phyloP scores from a whole-genome alignment of 768 basidiomycete species.

The Suillus spraguei region DNA sequence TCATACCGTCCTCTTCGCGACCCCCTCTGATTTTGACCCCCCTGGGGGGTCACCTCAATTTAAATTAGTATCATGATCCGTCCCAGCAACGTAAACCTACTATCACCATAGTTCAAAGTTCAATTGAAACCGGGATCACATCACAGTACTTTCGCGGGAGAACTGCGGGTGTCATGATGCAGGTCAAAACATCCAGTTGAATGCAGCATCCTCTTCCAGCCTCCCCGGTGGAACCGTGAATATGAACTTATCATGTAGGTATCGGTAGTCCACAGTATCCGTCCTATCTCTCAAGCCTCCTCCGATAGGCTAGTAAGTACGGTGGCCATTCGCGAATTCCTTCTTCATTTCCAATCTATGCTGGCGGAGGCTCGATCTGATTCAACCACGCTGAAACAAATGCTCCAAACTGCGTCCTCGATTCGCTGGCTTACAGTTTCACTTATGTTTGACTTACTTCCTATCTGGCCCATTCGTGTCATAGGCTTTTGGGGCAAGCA shows the following conservation, averaged over 20 bases:
- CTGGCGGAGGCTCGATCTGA: neutral
- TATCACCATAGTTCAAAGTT: neutral
- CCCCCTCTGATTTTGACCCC: neutral
- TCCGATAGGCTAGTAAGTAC: neutral
- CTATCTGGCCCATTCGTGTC: neutral
- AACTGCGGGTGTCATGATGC: too few species aligned
- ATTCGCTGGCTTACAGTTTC: neutral
- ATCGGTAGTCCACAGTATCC: neutral
- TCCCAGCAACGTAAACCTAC: neutral
- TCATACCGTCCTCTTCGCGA: neutral
- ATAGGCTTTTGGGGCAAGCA: neutral
- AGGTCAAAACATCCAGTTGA: neutral
- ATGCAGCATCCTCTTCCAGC: neutral
- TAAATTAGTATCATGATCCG: neutral
- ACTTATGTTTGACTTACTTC: neutral
- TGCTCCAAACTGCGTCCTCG: neutral
- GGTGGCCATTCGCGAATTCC: too few species aligned
- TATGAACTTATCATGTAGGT: neutral
- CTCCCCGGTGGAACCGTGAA: neutral
- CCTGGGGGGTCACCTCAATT: neutral
- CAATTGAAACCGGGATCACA: neutral
- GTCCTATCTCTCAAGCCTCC: neutral
- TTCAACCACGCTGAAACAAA: neutral
- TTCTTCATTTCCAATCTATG: neutral
- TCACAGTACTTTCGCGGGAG: neutral